These are phyloP conservation scores for Exobasidium rhododendri DNA, from an alignment of 1,284 basidiomycete species.

Conservation along the genomic window DNA sequence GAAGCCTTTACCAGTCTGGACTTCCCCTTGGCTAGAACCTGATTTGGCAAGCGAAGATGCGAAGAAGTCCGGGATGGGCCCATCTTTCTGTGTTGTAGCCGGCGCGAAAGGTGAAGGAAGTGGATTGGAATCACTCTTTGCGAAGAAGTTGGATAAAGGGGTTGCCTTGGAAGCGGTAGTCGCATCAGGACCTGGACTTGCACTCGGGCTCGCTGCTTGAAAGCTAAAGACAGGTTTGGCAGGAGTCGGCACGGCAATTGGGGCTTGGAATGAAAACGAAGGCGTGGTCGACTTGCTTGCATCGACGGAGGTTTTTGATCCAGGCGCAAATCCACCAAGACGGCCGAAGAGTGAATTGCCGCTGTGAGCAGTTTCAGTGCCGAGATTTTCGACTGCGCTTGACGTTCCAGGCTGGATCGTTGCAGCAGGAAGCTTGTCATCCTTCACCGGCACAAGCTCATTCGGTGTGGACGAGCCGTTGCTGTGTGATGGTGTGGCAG, in stretches of 20 bases:
- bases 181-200: slow-evolving; percentile 11
- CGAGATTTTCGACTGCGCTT: too few species aligned
- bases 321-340: slow-evolving; percentile 32
- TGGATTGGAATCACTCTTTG: slow-evolving; percentile 39
- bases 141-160: slow-evolving; percentile 12
- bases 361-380: too few species aligned
- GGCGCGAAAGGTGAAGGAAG: slow-evolving; percentile 11
- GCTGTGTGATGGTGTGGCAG: neutral
- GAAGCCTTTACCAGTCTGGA: neutral
- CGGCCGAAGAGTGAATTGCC: slow-evolving; percentile 28
- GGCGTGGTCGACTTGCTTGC: neutral
- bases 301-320: slow-evolving; percentile 14
- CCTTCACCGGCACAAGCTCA: too few species aligned
- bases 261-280: slow-evolving; percentile 12
- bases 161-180: too few species aligned
- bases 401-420: too few species aligned
- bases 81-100: slow-evolving; percentile 35
- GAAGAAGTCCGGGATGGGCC: slow-evolving; percentile 45
- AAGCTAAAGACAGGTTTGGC: slow-evolving; percentile 31
- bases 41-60: slow-evolving; percentile 17
- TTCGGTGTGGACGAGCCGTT: neutral
- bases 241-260: neutral
- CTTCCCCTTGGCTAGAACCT: neutral
- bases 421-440: too few species aligned
- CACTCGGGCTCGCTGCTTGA: slow-evolving; percentile 14